Percentiles rank a stretch among this genome's conserved stretches.
These are phyloP conservation scores for Infundibulicybe gibba DNA, from an alignment of 768 basidiomycete species.

Conservation along the genomic window DNA sequence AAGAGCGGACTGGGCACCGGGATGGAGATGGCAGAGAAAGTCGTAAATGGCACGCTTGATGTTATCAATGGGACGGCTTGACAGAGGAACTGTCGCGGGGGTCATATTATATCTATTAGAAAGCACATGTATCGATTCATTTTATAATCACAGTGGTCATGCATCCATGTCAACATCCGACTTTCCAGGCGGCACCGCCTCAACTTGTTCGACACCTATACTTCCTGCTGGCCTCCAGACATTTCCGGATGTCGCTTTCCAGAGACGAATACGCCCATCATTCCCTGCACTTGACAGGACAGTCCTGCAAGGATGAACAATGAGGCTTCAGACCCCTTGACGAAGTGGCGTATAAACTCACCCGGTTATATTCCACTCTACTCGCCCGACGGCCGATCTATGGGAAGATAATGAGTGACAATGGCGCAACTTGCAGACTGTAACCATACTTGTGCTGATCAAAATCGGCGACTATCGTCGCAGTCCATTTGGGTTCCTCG, in stretches of 20 bases:
- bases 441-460: slow-evolving; percentile 70
- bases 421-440: neutral
- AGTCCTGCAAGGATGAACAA: slow-evolving; percentile 46
- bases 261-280: slow-evolving; percentile 76
- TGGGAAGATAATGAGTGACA: slow-evolving; percentile 1
- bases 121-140: no score
- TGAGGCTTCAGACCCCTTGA: slow-evolving; percentile 2
- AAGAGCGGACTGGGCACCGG: slow-evolving; percentile 20
- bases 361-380: slow-evolving; percentile 96
- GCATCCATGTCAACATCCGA: slow-evolving; percentile 42
- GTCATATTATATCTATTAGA: no score
- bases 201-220: slow-evolving; percentile 75
- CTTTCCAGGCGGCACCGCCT: slow-evolving; percentile 29
- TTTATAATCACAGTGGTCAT: slow-evolving; percentile 8
- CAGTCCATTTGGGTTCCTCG: slow-evolving; percentile 68
- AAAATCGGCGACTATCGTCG: slow-evolving; percentile 78
- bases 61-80: no score
- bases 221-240: slow-evolving; percentile 85
- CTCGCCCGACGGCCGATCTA: slow-evolving; percentile 74
- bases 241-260: slow-evolving; percentile 81
- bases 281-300: slow-evolving; percentile 82
- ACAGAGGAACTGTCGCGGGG: no score
- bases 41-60: no score
- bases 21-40: no score
- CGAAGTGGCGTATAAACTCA: slow-evolving; percentile 22